These are phyloP conservation scores for Ajuga chamaepitys DNA, from an alignment of 257 asterid species.

Conservation along the genomic window DNA sequence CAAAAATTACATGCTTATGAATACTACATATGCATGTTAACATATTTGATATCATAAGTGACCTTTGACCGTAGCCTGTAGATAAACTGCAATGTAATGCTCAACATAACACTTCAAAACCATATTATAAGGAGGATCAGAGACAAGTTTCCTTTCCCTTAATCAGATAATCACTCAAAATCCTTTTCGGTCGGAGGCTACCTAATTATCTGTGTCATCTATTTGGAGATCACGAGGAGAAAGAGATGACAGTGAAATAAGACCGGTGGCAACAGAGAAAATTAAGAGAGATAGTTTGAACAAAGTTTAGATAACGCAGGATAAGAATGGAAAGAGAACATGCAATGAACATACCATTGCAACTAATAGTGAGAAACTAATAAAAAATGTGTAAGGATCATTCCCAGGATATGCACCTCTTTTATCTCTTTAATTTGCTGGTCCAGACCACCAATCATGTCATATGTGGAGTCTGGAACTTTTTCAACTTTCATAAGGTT, in stretches of 20 bases:
- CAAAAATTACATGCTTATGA: not conserved
- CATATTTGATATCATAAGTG: not conserved
- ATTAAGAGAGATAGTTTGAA: not conserved
- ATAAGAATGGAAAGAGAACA: not conserved
- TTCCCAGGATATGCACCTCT: slow-evolving; percentile 45
- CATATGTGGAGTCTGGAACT: slow-evolving; percentile 95
- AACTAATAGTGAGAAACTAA: not conserved
- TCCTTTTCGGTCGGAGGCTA: not conserved
- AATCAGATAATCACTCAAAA: not conserved
- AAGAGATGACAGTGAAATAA: not conserved
- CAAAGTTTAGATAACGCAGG: not conserved
- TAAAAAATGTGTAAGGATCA: not conserved
- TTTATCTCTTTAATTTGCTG: slow-evolving; percentile 95
- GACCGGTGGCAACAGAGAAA: not conserved
- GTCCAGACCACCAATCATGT: slow-evolving; percentile 99
- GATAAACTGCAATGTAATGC: not conserved
- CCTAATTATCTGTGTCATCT: not conserved
- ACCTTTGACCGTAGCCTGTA: not conserved
- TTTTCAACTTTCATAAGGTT: slow-evolving; percentile 98
- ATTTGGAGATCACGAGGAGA: not conserved
- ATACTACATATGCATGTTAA: not conserved
- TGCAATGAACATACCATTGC: not conserved
- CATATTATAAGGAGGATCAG: not conserved
- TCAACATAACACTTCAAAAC: not conserved
- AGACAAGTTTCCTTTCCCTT: not conserved